phyloP scores from a whole-genome alignment of 2,329 filamentous ascomycete genomes.

The Aspergillus terreus region DNA sequence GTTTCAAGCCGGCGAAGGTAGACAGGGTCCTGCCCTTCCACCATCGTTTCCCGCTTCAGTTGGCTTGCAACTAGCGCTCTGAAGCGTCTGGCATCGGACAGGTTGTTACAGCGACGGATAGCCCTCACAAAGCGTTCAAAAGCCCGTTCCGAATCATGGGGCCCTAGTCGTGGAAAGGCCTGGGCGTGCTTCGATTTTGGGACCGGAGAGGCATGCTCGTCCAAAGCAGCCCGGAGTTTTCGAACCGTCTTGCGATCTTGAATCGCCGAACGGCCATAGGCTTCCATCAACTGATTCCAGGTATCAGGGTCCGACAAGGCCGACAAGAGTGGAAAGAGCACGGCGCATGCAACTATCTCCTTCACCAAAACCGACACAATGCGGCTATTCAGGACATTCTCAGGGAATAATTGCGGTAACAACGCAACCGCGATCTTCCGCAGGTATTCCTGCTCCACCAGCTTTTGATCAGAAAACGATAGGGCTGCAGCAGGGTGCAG shows the following conservation, averaged over 20 bases:
- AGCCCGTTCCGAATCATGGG: conserved; percentile 81
- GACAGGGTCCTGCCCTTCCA: conserved; percentile 75
- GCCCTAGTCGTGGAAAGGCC: conserved; percentile 72
- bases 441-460: conserved; percentile 83
- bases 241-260: conserved; percentile 95
- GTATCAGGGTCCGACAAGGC: conserved; percentile 87
- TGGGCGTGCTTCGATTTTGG: conserved; percentile 62
- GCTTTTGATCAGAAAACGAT: conserved; percentile 77
- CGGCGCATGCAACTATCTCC: conserved; percentile 90
- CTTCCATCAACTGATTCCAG: conserved; percentile 96
- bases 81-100: conserved; percentile 89
- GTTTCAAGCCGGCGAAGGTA: conserved; percentile 89
- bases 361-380: conserved; percentile 76
- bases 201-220: conserved; percentile 85
- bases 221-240: conserved; percentile 83
- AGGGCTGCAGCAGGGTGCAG: conserved; percentile 82
- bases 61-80: conserved; percentile 90
- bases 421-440: conserved; percentile 69
- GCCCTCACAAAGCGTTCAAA: conserved; percentile 93
- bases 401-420: conserved; percentile 70
- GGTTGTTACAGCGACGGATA: conserved; percentile 81
- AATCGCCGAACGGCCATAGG: conserved; percentile 76
- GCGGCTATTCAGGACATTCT: conserved; percentile 70
- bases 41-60: conserved; percentile 74
- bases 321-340: conserved; percentile 76